Base-by-base conservation (phyloP, 2,329 filamentous ascomycete genomes). In the Xenoacremonium recifei region DNA sequence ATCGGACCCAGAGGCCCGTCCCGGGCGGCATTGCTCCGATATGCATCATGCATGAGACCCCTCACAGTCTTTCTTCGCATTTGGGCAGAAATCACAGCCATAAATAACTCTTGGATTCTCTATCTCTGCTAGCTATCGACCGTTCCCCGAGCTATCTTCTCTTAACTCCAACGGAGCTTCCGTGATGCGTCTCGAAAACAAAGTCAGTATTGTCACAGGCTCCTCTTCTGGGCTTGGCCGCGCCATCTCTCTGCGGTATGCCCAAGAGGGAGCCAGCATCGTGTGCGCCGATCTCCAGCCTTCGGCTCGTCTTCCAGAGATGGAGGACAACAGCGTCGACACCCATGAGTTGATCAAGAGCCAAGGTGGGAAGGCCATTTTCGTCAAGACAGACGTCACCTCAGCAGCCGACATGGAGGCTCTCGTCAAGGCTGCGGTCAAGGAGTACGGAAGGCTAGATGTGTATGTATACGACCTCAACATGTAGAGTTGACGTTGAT, bases 161-260 rank as follows among this genome's bases (percentile, higher is more conserved):
- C n/a, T n/a, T n/a, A n/a, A n/a, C n/a, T n/a, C n/a, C n/a, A n/a
- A n/a, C n/a, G n/a, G n/a, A n/a, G n/a, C n/a, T n/a, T n/a, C n/a
- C n/a, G n/a, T n/a, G n/a, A n/a, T n/a, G n/a, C n/a, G n/a, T n/a
- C n/a, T n/a, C n/a, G n/a, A n/a, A n/a, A 27, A 27, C 23, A 27
- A 27, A 27, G 23, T 27, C 23, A 9, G 23, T 27, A 65, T 75
- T 18, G 60, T 76, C 5, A 75, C 72, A 0, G 72, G 72, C 11
- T 58, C 68, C 2, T 73, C 71, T 1, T 72, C 70, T 0, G 72
- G 72, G 2, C 53, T 75, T 0, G 71, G 73, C 1, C 63, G 72
- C 4, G 66, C 70, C 1, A 75, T 76, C n/a, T 58, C 70, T 0
- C 47, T 71, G 2, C 63, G 59, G 3, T 73, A 63, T 48, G 63